Evolutionary conservation across 164 flowering plant species (phyloP).

Genomic region (Nelumbo lutea): DNA sequence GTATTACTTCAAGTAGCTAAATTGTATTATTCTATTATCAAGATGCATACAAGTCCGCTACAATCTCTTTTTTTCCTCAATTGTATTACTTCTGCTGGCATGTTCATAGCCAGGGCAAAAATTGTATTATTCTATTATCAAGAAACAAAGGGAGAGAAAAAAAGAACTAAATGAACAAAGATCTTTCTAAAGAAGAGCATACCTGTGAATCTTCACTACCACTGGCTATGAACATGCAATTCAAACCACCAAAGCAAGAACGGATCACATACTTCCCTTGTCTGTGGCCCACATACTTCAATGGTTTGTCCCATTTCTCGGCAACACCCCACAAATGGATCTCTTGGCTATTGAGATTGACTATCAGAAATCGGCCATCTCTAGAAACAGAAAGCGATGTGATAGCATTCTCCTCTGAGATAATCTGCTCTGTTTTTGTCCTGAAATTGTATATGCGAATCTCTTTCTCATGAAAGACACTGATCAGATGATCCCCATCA

Average conservation of each 20-base stretch:
- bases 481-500: conserved; percentile 65
- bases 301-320: conserved; percentile 46
- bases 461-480: conserved; percentile 63
- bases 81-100: too few species aligned
- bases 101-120: too few species aligned
- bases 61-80: too few species aligned
- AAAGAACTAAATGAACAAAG: neutral
- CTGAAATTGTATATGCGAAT: conserved; percentile 51
- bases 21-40: too few species aligned
- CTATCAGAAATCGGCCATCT: conserved; percentile 57
- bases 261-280: conserved; percentile 77
- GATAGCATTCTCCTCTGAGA: conserved; percentile 65
- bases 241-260: conserved; percentile 87
- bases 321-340: conserved; percentile 88
- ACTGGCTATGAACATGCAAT: conserved; percentile 71
- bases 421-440: conserved; percentile 55
- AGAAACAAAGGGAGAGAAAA: neutral
- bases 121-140: too few species aligned
- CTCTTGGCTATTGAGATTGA: conserved; percentile 82
- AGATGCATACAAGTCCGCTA: too few species aligned
- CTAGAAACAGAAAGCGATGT: conserved; percentile 74
- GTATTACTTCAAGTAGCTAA: too few species aligned
- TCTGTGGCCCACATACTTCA: conserved; percentile 62
- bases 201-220: conserved; percentile 96
- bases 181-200: conserved; percentile 10